phyloP scores from a whole-genome alignment of 208 protist species.

The Trypanosoma caninum region DNA sequence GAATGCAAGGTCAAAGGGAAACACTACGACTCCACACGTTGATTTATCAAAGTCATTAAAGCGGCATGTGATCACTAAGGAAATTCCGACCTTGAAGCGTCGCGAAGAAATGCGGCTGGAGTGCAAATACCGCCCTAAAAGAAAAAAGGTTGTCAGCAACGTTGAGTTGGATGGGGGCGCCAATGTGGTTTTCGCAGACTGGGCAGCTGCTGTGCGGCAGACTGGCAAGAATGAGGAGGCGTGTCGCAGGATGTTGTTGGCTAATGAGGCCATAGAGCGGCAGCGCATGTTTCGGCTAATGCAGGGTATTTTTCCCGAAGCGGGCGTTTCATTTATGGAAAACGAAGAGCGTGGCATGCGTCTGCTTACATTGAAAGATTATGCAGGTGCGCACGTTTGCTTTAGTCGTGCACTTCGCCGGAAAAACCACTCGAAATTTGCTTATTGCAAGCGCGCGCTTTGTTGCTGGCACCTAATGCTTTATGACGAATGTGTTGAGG shows the following conservation, averaged over 20 bases:
- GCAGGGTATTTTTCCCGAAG: background rate
- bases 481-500: slow-evolving; percentile 70
- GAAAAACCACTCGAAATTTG: slow-evolving; percentile 16
- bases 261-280: slow-evolving; percentile 32
- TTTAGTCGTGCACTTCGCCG: slow-evolving; percentile 23
- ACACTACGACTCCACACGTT: too few relatives aligned
- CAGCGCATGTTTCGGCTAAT: slow-evolving; percentile 16
- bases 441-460: slow-evolving; percentile 35
- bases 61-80: too few relatives aligned
- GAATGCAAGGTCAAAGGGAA: background rate
- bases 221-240: slow-evolving; percentile 16
- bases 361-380: slow-evolving; percentile 17
- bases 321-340: slow-evolving; percentile 1
- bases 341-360: slow-evolving; percentile 24
- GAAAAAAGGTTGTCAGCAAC: background rate
- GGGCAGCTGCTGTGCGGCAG: background rate
- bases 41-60: too few relatives aligned
- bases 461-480: slow-evolving; percentile 69
- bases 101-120: background rate
- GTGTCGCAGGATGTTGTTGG: slow-evolving; percentile 17
- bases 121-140: slow-evolving; percentile 11
- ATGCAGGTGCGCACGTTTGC: slow-evolving; percentile 21
- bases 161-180: too few relatives aligned
- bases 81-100: background rate
- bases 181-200: background rate